Evolutionary conservation across 768 basidiomycete genomes (phyloP), one percentile per base, ranked within the genome.

Genomic region (Suillus discolor): DNA sequence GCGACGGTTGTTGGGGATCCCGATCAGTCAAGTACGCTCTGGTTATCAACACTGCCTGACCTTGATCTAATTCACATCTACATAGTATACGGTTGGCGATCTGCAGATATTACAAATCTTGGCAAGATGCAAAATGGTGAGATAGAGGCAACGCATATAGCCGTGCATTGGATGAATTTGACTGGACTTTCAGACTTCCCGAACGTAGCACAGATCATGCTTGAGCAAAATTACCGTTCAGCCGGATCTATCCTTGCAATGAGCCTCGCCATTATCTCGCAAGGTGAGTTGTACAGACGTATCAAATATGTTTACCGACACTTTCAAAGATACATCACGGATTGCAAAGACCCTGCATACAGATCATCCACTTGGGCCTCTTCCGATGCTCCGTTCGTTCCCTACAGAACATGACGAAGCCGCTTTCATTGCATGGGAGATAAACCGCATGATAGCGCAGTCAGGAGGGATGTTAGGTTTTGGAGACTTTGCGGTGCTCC

Each of bases 1-100:
- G 81, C 94, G 34, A 93, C 90, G 5, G 85, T 96, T 47, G 93
- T 96, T 3, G 94, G 94, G 0, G 94, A 96, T 77, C 94, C 94
- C 0, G 94, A 96, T 74, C 94, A 96, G 73, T 93, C 92, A 34
- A 95, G 90, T 89, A 69, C 34, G 81, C 55, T 41, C 11, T 62
- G 53, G 63, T 18, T 34, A 12, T 62, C n/a, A 62, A 39, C 15
- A 18, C 16, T 39, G 45, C n/a, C 7, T 62, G 15, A 45, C 34
- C 28, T 57, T 12, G 15, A 15, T 38, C 60, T 68, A 23, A 67
- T 36, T 57, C 34, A 31, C n/a, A 42, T 13, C 39, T 12, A 15
- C 36, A 54, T 64, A 89, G 87, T 94, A 49, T 94, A 94, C 69
- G 93, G 92, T 11, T 96, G 94, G 94, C 85, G 94, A 15, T 89